Conservation (phyloP, 75 land plant species). For the Gnetum montanum region DNA sequence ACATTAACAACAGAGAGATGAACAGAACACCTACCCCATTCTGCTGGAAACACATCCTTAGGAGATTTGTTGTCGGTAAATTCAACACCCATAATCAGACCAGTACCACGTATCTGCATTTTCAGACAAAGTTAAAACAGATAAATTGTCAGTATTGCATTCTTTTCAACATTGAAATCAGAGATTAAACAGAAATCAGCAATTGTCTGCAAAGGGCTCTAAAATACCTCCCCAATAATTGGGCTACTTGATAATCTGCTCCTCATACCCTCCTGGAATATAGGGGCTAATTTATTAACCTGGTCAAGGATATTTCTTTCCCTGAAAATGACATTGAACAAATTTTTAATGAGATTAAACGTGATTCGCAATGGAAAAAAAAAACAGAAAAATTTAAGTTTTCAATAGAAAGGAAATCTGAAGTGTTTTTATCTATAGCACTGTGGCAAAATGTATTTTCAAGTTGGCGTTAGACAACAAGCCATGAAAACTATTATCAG, state of each 20-base stretch:
- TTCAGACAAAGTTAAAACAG: neutral
- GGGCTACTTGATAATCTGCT: conserved; percentile 73
- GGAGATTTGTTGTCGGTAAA: conserved; percentile 86
- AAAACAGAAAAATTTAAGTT: too few relatives aligned
- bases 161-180: neutral
- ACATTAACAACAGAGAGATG: too few relatives aligned
- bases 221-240: conserved; percentile 83
- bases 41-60: conserved; percentile 70
- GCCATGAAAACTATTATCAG: too few relatives aligned
- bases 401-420: too few relatives aligned
- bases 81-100: conserved; percentile 77
- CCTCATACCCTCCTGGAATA: conserved; percentile 77
- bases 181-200: neutral
- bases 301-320: conserved; percentile 74
- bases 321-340: too few relatives aligned
- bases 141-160: neutral
- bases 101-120: conserved; percentile 79
- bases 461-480: too few relatives aligned
- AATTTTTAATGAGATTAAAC: too few relatives aligned
- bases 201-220: neutral
- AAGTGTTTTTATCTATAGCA: too few relatives aligned
- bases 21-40: conserved; percentile 65
- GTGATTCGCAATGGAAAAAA: too few relatives aligned
- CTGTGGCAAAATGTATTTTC: too few relatives aligned
- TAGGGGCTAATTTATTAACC: conserved; percentile 57